A percentile compares a stretch with the other conserved stretches of the same genome.
Conservation (phyloP, 1,284 basidiomycete genomes). For the Ceratobasidium papillatum region DNA sequence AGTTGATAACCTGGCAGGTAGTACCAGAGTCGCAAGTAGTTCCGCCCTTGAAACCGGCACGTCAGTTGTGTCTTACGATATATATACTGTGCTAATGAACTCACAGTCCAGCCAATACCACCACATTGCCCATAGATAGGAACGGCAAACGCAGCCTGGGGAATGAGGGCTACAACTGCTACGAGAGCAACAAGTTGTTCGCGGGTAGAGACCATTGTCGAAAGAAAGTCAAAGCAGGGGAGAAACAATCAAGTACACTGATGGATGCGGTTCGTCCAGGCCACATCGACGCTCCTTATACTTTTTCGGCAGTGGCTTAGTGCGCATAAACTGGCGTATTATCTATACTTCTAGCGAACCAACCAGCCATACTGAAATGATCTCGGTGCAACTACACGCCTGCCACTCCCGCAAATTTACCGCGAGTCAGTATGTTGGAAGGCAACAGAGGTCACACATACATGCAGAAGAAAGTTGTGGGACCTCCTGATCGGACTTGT, state of each 20-base stretch:
- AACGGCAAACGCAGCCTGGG: background rate
- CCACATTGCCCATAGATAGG: conserved; percentile 25
- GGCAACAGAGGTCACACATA: background rate
- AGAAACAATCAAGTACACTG: background rate
- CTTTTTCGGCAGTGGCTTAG: background rate
- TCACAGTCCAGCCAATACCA: conserved; percentile 23
- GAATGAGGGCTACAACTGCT: conserved; percentile 7
- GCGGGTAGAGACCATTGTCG: conserved; percentile 1
- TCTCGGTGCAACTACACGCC: background rate
- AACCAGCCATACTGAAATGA: background rate
- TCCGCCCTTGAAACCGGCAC: background rate
- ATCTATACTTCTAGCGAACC: background rate
- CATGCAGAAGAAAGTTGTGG: background rate
- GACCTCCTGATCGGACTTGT: background rate
- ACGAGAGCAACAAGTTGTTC: conserved; percentile 15
- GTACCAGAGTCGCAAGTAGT: conserved; percentile 8
- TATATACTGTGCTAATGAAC: background rate
- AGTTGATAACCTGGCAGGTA: conserved; percentile 12
- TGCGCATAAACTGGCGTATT: background rate
- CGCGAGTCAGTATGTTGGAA: background rate
- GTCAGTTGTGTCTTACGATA: background rate
- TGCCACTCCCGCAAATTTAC: background rate
- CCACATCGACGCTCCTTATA: background rate
- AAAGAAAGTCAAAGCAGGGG: background rate
- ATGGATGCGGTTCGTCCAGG: background rate